Evolutionary conservation across 768 basidiomycete genomes (phyloP).

Genomic region (Hypsizygus marmoreus): DNA sequence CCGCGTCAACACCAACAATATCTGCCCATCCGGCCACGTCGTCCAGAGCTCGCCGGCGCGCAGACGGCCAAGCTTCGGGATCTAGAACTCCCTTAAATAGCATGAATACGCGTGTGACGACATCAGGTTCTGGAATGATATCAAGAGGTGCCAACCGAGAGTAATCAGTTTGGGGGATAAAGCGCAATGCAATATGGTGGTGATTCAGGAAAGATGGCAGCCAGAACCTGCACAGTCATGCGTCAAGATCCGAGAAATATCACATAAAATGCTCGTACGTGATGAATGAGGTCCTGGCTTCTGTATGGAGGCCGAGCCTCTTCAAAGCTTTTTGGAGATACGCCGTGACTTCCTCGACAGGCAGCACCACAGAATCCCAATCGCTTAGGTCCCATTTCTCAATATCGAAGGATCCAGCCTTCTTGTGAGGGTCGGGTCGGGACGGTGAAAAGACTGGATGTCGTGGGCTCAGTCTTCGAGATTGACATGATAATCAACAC

Average conservation of each 20-base stretch:
- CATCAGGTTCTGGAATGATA: conserved; percentile 41
- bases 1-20: conserved; percentile 36
- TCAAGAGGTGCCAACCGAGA: conserved; percentile 38
- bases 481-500: no score
- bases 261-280: conserved; percentile 33
- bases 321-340: conserved; percentile 37
- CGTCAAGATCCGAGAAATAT: background rate
- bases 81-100: conserved; percentile 40
- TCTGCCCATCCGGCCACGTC: conserved; percentile 30
- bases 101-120: conserved; percentile 49
- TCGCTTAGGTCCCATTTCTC: conserved; percentile 19
- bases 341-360: conserved; percentile 25
- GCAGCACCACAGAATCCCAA: conserved; percentile 31
- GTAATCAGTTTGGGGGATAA: conserved; percentile 45
- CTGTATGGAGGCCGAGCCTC: conserved; percentile 39
- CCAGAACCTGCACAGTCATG: conserved; percentile 37
- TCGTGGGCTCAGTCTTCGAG: conserved; percentile 4
- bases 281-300: conserved; percentile 48
- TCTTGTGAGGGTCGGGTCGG: conserved; percentile 1
- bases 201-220: conserved; percentile 42
- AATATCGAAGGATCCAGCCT: no score
- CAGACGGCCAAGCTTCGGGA: conserved; percentile 28
- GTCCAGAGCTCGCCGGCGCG: conserved; percentile 17
- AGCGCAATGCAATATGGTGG: conserved; percentile 43
- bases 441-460: background rate